phyloP scores from a whole-genome alignment of 768 basidiomycete species.

The Trametes cingulata region DNA sequence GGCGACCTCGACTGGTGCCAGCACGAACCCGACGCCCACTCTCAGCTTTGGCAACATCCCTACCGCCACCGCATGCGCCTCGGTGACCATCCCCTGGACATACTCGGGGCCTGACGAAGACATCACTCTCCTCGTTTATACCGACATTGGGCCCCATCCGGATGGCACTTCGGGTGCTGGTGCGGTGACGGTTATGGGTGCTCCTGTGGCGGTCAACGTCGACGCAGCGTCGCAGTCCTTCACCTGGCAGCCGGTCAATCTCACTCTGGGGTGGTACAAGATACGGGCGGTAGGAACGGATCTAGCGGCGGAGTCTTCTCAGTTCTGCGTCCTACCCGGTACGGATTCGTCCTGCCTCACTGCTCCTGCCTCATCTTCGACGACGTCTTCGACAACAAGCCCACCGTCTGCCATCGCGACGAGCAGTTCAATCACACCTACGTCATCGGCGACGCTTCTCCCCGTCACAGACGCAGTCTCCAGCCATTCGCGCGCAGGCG shows the following conservation, averaged over 20 bases:
- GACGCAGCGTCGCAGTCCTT: slow-evolving; percentile 32
- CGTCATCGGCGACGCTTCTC: slow-evolving; percentile 4
- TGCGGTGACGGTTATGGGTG: slow-evolving; percentile 19
- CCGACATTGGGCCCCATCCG: slow-evolving; percentile 14
- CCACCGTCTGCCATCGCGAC: background rate
- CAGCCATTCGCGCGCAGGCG: slow-evolving; percentile 36
- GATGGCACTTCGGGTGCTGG: background rate
- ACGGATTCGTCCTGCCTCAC: slow-evolving; percentile 38
- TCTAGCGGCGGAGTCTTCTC: slow-evolving; percentile 25
- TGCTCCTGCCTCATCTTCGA: slow-evolving; percentile 13
- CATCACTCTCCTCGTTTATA: slow-evolving; percentile 20
- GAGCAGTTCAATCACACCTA: background rate
- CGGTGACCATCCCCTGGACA: slow-evolving; percentile 32
- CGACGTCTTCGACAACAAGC: slow-evolving; percentile 13
- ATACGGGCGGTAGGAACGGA: slow-evolving; percentile 28
- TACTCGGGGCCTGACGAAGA: slow-evolving; percentile 13
- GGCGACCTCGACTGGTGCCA: background rate
- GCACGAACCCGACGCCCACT: background rate
- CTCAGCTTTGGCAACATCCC: slow-evolving; percentile 29
- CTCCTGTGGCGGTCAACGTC: slow-evolving; percentile 32
- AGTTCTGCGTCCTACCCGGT: slow-evolving; percentile 42
- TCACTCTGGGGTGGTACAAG: slow-evolving; percentile 52
- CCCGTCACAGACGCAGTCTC: slow-evolving; percentile 13
- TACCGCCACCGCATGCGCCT: slow-evolving; percentile 38
- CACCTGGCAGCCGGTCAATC: slow-evolving; percentile 48